Evolutionary conservation across 192 early-diverging fungal species (phyloP).

Genomic region (Podila minutissima): DNA sequence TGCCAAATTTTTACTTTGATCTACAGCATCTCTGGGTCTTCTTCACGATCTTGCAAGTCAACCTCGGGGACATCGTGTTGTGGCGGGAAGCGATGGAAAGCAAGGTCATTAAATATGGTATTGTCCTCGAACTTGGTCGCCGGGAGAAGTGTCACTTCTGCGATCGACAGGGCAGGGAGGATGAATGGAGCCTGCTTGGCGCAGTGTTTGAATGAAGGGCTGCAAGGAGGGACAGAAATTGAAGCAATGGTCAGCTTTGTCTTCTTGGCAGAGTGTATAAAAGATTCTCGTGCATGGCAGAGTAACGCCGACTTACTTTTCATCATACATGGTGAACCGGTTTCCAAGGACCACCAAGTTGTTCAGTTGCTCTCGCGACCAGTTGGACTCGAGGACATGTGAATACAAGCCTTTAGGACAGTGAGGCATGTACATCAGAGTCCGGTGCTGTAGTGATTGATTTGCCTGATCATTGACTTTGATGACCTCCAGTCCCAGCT

Average conservation of each 20-base stretch:
- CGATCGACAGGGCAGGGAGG: slow-evolving; percentile 33
- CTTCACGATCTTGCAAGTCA: slow-evolving; percentile 13
- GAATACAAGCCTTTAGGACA: slow-evolving; percentile 56
- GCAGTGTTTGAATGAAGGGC: slow-evolving; percentile 34
- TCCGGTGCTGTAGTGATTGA: slow-evolving; percentile 9
- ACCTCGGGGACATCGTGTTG: slow-evolving; percentile 17
- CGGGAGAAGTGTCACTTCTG: slow-evolving; percentile 12
- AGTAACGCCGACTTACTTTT: slow-evolving; percentile 29
- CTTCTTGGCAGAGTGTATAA: too few species aligned
- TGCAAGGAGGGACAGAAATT: neutral
- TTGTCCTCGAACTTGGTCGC: slow-evolving; percentile 45
- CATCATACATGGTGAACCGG: slow-evolving; percentile 53
- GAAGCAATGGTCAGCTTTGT: neutral
- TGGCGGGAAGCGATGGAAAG: slow-evolving; percentile 26
- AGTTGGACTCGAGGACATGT: slow-evolving; percentile 46
- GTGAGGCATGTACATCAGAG: slow-evolving; percentile 56
- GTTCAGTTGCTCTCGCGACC: slow-evolving; percentile 30
- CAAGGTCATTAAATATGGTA: slow-evolving; percentile 40
- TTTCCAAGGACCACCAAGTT: slow-evolving; percentile 50
- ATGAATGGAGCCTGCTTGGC: slow-evolving; percentile 42
- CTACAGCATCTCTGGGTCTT: slow-evolving; percentile 32
- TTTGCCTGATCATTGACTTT: slow-evolving; percentile 25
- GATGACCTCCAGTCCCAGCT: slow-evolving; percentile 22
- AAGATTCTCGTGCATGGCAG: neutral
- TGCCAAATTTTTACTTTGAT: neutral